A percentile compares a stretch with the other conserved stretches of the same genome.
Conservation (phyloP, 2,329 filamentous ascomycete genomes). For the Madurella mycetomatis region DNA sequence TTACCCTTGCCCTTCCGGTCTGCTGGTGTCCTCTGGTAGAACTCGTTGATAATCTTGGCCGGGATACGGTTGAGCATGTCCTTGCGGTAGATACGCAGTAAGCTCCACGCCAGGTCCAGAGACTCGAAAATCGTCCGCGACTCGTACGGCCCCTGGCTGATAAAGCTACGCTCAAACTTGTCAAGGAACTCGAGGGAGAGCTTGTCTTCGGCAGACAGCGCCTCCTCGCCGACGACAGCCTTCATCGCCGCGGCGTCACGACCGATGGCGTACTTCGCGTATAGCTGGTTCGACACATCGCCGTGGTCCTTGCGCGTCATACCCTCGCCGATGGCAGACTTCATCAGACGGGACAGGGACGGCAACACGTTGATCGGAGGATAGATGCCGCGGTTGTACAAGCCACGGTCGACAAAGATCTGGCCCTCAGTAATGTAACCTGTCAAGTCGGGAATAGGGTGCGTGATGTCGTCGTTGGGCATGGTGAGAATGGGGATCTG, state of each 20-base stretch:
- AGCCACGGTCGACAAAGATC: slow-evolving; percentile 91
- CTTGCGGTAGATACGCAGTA: slow-evolving; percentile 96
- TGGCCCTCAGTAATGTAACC: slow-evolving; percentile 99
- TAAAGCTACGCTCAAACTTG: slow-evolving; percentile 96
- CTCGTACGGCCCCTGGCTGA: slow-evolving; percentile 88
- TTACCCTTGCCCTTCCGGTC: slow-evolving; percentile 61
- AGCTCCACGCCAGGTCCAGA: slow-evolving; percentile 90
- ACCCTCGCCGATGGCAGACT: slow-evolving; percentile 96
- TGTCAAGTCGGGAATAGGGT: slow-evolving; percentile 97
- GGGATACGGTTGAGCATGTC: slow-evolving; percentile 95
- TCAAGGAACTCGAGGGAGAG: slow-evolving; percentile 97
- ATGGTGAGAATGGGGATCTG: slow-evolving; percentile 99
- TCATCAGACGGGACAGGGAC: slow-evolving; percentile 98
- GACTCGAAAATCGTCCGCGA: slow-evolving; percentile 88
- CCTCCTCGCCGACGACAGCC: slow-evolving; percentile 97
- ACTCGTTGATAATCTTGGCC: slow-evolving; percentile 76
- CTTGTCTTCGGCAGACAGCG: slow-evolving; percentile 92
- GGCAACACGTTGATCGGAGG: slow-evolving; percentile 98
- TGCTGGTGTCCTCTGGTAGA: slow-evolving; percentile 65
- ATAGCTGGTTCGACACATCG: slow-evolving; percentile 98
- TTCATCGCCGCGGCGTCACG: slow-evolving; percentile 99
- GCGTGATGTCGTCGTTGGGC: slow-evolving; percentile 99
- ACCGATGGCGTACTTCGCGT: slow-evolving; percentile 98
- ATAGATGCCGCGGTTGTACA: slow-evolving; percentile 96
- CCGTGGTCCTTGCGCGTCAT: slow-evolving; percentile 96